phyloP scores from a whole-genome alignment of 2,329 filamentous ascomycete species.

The Pyrenophora tritici-repentis region DNA sequence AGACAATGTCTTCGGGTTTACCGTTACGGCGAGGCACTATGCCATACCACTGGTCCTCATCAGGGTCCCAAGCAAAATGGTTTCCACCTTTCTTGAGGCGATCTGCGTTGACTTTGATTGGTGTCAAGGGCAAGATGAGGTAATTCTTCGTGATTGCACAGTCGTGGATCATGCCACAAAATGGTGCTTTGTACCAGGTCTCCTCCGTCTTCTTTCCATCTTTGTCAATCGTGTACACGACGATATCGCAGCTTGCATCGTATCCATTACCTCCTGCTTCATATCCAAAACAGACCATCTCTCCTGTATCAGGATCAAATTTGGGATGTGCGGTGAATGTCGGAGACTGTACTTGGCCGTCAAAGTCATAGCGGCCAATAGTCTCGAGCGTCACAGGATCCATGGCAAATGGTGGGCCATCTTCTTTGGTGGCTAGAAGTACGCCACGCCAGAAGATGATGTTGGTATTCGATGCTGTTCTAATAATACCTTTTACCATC shows the following conservation, averaged over 20 bases:
- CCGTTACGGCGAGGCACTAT: constrained; percentile 58
- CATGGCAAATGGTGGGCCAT: constrained; percentile 47
- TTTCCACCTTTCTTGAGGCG: constrained; percentile 48
- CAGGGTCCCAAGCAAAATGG: constrained; percentile 51
- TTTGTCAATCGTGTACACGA: constrained; percentile 48
- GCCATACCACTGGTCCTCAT: constrained; percentile 62
- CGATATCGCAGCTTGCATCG: constrained; percentile 45
- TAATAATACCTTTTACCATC: constrained; percentile 59
- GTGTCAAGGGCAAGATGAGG: constrained; percentile 46
- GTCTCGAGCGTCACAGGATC: constrained; percentile 51
- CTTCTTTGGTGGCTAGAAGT: constrained; percentile 60
- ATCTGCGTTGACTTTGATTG: constrained; percentile 44
- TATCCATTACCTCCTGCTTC: constrained; percentile 47
- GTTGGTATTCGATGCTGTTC: constrained; percentile 65
- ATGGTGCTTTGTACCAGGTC: constrained; percentile 49
- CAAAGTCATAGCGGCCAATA: constrained; percentile 47
- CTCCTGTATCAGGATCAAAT: constrained; percentile 50
- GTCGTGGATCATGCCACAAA: constrained; percentile 49
- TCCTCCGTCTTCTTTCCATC: constrained; percentile 48
- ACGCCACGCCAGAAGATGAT: constrained; percentile 63
- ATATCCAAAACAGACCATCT: constrained; percentile 51
- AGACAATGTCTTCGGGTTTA: constrained; percentile 59
- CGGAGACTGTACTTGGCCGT: constrained; percentile 46
- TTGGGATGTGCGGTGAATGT: constrained; percentile 55
- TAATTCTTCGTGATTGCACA: constrained; percentile 49